A percentile compares a stretch with the other conserved stretches of the same genome.
These are phyloP conservation scores for Larix sibirica DNA, from an alignment of 83 land plant species.

Conservation along the genomic window DNA sequence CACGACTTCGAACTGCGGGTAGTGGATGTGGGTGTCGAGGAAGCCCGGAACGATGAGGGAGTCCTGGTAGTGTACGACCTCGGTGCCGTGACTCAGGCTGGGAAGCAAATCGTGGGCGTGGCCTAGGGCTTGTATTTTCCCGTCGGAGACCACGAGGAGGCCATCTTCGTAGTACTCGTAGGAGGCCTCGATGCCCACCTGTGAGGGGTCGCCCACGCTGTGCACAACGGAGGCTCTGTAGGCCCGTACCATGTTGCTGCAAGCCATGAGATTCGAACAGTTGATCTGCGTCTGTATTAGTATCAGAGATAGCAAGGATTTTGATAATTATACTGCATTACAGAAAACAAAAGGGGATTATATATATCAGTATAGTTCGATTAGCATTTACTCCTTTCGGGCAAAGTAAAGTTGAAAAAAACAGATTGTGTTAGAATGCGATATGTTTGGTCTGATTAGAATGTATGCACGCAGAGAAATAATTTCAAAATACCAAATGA, in stretches of 20 bases:
- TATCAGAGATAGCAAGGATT: no score
- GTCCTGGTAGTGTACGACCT: background rate
- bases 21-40: background rate
- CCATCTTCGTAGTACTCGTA: background rate
- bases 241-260: background rate
- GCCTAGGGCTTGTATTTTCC: background rate
- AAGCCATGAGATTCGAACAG: no score
- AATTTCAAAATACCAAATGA: no score
- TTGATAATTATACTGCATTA: no score
- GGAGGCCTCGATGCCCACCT: background rate
- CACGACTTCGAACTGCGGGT: background rate
- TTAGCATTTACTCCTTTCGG: no score
- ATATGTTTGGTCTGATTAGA: no score
- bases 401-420: no score
- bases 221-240: conserved; percentile 2
- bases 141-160: background rate
- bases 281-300: no score
- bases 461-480: no score
- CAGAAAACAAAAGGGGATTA: no score
- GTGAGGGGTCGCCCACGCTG: background rate
- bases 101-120: background rate
- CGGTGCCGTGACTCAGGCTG: background rate
- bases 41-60: background rate
- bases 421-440: no score
- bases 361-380: no score